Conservation (phyloP, 345 rosid species). For the Gynandropsis gynandra region DNA sequence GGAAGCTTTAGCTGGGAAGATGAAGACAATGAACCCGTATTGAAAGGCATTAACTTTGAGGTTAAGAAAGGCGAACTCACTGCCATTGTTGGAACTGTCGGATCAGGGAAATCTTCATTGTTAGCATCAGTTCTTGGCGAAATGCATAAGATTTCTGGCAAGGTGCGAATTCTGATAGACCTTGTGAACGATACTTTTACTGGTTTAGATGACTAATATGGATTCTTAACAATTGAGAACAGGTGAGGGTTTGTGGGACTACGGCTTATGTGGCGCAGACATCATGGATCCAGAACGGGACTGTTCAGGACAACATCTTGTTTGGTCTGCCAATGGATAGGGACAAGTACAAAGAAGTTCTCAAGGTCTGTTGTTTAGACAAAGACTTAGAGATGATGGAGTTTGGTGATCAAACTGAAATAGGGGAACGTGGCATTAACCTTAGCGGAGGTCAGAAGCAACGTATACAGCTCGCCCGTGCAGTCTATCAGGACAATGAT, state of each 20-base stretch:
- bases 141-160: constrained; percentile 79
- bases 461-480: constrained; percentile 87
- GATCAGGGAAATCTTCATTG: constrained; percentile 88
- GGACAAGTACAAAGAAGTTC: constrained; percentile 49
- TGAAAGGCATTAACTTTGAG: constrained; percentile 53
- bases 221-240: not conserved
- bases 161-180: constrained; percentile 37
- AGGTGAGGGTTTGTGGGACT: constrained; percentile 75
- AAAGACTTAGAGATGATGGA: constrained; percentile 95
- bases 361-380: constrained; percentile 72
- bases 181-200: not conserved
- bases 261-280: constrained; percentile 95
- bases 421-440: constrained; percentile 94
- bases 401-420: constrained; percentile 87
- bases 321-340: constrained; percentile 75
- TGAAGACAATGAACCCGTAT: constrained; percentile 53
- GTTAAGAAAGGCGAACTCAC: constrained; percentile 73
- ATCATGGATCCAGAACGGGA: constrained; percentile 90
- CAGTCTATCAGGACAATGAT: constrained; percentile 85
- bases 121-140: constrained; percentile 88
- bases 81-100: constrained; percentile 88
- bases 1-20: constrained; percentile 85
- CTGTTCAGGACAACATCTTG: constrained; percentile 76
- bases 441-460: constrained; percentile 99
- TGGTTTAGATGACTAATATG: not conserved